Evolutionary conservation across 345 rosid species (phyloP).

Genomic region (Atalantia buxifolia): DNA sequence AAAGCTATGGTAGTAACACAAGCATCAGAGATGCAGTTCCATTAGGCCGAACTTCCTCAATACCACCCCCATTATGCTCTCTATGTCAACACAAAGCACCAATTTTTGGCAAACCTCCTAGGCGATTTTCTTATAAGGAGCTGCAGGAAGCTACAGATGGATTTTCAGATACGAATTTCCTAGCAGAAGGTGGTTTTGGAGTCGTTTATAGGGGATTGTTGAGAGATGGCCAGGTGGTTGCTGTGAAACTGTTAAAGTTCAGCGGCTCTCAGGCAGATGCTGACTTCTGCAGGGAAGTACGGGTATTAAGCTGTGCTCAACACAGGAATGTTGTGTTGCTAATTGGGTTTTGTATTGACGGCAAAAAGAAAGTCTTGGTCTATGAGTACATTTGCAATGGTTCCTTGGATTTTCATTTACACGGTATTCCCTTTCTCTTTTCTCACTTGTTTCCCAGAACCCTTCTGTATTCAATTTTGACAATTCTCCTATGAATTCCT

Average conservation of each 20-base stretch:
- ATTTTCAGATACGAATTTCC: constrained; percentile 54
- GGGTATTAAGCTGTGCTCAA: constrained; percentile 71
- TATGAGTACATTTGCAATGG: constrained; percentile 76
- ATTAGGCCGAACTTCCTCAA: constrained; percentile 49
- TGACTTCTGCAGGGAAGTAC: constrained; percentile 70
- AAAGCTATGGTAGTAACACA: constrained; percentile 28
- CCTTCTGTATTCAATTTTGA: neutral
- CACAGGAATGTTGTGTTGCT: constrained; percentile 72
- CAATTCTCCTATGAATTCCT: neutral
- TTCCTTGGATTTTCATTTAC: constrained; percentile 66
- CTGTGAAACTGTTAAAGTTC: constrained; percentile 57
- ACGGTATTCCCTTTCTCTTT: constrained; percentile 35
- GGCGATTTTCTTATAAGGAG: constrained; percentile 49
- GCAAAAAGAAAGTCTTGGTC: constrained; percentile 51
- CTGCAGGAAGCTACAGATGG: constrained; percentile 59
- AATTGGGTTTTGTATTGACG: constrained; percentile 59
- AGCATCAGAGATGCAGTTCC: constrained; percentile 40
- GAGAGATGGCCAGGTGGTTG: constrained; percentile 62
- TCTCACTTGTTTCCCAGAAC: neutral
- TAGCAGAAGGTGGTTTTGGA: constrained; percentile 68
- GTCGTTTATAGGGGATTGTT: constrained; percentile 53
- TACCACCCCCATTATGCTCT: constrained; percentile 75
- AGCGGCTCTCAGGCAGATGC: constrained; percentile 51
- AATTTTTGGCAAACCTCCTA: constrained; percentile 65
- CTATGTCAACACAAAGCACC: constrained; percentile 73